A percentile compares a stretch with the other conserved stretches of the same genome.
Conservation (phyloP, 2,329 filamentous ascomycete species). For the Nothophaeocryptopus gaeumannii region DNA sequence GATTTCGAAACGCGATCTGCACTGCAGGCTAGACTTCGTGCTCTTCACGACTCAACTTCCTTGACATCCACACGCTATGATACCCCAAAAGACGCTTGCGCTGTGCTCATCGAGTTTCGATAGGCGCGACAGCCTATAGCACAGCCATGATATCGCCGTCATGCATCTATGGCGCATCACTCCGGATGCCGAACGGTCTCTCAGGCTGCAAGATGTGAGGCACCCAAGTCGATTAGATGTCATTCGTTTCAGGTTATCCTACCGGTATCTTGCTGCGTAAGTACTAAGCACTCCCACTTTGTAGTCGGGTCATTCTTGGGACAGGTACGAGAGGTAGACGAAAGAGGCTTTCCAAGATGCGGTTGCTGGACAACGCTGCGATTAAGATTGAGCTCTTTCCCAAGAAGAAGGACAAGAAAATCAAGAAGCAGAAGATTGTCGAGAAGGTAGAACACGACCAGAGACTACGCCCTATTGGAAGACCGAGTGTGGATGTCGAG, state of each 20-base stretch:
- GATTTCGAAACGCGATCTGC: no score
- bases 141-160: no score
- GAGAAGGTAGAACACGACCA: no score
- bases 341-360: slow-evolving; percentile 4
- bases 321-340: neutral
- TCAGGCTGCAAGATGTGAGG: neutral
- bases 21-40: no score
- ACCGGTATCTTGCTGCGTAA: neutral
- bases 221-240: neutral
- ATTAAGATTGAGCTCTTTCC: slow-evolving; percentile 16
- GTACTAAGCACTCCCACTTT: neutral
- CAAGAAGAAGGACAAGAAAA: slow-evolving; percentile 10
- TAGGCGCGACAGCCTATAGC: no score
- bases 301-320: neutral
- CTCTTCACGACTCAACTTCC: no score
- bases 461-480: no score
- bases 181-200: neutral
- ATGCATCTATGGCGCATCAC: neutral
- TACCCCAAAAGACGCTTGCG: no score
- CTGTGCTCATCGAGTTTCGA: no score
- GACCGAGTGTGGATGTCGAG: no score
- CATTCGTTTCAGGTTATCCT: no score
- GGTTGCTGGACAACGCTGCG: slow-evolving; percentile 14
- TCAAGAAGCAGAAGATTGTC: slow-evolving; percentile 4
- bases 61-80: no score